phyloP scores from a whole-genome alignment of 768 basidiomycete species.

The Leucogyrophana mollusca region DNA sequence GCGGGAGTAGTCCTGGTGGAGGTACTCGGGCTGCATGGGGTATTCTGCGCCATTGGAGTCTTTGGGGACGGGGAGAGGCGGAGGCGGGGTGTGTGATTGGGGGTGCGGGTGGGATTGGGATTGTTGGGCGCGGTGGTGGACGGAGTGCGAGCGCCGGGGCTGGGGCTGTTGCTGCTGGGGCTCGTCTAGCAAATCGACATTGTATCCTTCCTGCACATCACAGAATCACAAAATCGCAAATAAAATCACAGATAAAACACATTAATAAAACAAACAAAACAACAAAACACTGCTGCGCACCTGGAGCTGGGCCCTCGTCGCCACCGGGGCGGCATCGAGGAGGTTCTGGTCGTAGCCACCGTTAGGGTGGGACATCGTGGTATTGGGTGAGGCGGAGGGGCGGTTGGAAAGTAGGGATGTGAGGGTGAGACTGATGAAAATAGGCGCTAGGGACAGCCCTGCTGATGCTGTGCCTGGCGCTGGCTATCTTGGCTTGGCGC shows the following conservation, averaged over 20 bases:
- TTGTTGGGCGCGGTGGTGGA: conserved; percentile 12
- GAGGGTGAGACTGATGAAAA: conserved; percentile 5
- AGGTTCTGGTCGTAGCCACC: conserved; percentile 37
- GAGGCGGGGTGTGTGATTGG: conserved; percentile 15
- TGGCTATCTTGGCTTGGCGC: no score
- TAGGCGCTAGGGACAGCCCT: conserved; percentile 15
- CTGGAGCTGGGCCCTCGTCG: conserved; percentile 43
- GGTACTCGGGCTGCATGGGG: conserved; percentile 4
- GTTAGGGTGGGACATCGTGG: conserved; percentile 21
- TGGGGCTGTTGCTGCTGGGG: conserved; percentile 13
- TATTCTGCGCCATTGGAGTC: conserved; percentile 11
- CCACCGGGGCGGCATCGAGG: conserved; percentile 38
- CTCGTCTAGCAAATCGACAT: conserved; percentile 41
- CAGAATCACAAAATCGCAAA: not conserved
- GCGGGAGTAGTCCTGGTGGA: conserved; percentile 19
- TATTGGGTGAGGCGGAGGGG: not conserved
- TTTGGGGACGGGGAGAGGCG: conserved; percentile 11
- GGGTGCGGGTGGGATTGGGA: conserved; percentile 4
- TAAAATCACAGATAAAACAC: no score
- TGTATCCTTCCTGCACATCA: conserved; percentile 49
- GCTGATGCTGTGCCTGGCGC: no score
- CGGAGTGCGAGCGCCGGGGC: conserved; percentile 18
- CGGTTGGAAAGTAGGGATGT: not conserved
- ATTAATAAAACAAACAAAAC: no score
- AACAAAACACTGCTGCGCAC: conserved; percentile 25